Base-by-base conservation (phyloP, 768 basidiomycete species). In the Kwoniella dejecticola region DNA sequence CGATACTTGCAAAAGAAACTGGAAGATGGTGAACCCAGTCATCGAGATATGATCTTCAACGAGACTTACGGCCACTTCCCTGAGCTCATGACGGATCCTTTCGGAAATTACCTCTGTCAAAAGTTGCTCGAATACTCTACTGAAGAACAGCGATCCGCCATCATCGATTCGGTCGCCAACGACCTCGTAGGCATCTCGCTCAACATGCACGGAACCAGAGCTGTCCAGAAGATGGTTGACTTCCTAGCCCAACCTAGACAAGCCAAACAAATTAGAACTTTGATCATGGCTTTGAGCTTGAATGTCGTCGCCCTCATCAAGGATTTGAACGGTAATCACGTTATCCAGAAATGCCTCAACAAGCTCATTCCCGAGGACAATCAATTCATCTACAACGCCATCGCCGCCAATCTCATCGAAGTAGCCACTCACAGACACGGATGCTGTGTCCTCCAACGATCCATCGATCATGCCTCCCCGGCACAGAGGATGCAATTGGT, bases 141-240 rank as follows among this genome's bases (percentile, higher is more conserved):
- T 13, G 96, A 99, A 70, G 96, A 99, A 70, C 96, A 99, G 73
- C 87, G 95, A 59, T 94, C 91, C 74, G 83, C 91, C 31, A 95
- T 98, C 59, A 96, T 96, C 81, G 95, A 98, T 78, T 93, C 91
- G 24, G 95, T 99, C 50, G 91, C 94, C 31, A 90, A 93, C 74
- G 96, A 99, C 71, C 85, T 99, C 50, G 96, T 99, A 72, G 92
- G 89, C 77, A 98, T 99, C 75, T 96, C 93, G 31, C 83, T 99
- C 65, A 99, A 99, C 81, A 99, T 99, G 96, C 96, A 99, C 80
- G 96, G 96, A 30, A 99, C 96, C 30, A 88, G 96, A 63, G 96
- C 96, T 26, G 96, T 98, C 60, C 96, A 99, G 82, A 98, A 98
- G 83, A 98, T 98, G 95, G 96, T 99, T 66, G 96, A 99, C 80